Base-by-base conservation (phyloP, 2,329 filamentous ascomycete species). In the Leptographium galeiforme region DNA sequence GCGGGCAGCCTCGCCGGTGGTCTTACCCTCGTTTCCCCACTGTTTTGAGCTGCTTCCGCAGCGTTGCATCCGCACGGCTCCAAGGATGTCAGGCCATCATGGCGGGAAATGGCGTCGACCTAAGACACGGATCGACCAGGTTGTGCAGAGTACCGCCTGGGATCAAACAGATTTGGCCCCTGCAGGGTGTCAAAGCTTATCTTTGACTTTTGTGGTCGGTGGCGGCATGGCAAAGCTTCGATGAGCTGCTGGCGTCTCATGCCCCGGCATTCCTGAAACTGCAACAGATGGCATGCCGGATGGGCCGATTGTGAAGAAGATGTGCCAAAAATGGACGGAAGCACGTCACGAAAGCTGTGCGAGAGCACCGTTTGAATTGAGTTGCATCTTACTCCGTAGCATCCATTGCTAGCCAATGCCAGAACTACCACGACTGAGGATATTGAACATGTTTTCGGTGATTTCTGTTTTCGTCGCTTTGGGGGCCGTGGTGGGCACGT, bases 401-500 rank as follows among this genome's bases (percentile, higher is more conserved):
- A 33, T 18, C 14, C 39, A 18, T 16, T 41, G 39, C 39, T 25
- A 25, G 25, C 25, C 25, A 25, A 25, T 25, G 25, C 25, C 5
- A 25, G 25, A 25, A 5, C 2, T 2, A 25, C 25, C 3, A 25
- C 25, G 25, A 25, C 3, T 25, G 25, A 25, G 25, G 25, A 25
- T 25, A 25, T 25, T 5, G 7, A 43, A 14, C 18, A 32, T 51
- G n/a, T 44, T 51, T 16, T 44, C 39, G 12, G 32, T 51, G 4
- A 56, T 67, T 33, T 61, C 63, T 4, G 68, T 71, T 36, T 63
- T 71, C 39, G 60, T 70, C 49, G 68, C 67, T 45, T 68, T 72
- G 53, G 67, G 66, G 43, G 68, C 72, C 25, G 70, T 74, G 54
- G 66, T 72, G 54, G 72, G 72, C 55, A 66, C 70, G 0, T 67